Evolutionary conservation across 129 eudicot genomes (phyloP).

Genomic region (Artemisia annua): DNA sequence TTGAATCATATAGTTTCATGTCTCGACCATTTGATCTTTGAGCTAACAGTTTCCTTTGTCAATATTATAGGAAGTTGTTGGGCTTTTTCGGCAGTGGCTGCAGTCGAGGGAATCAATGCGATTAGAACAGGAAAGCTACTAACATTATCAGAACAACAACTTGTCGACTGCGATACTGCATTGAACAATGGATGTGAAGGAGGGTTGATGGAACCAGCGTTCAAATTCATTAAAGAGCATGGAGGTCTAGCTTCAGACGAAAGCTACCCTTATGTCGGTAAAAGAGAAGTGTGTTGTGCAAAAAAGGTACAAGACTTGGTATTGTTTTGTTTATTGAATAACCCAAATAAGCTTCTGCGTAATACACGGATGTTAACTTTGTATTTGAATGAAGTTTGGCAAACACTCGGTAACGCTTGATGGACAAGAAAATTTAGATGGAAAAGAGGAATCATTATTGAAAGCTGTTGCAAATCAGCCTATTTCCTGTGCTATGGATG

Average conservation of each 20-base stretch:
- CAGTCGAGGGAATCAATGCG: slow-evolving; percentile 3
- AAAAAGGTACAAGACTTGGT: slow-evolving; percentile 44
- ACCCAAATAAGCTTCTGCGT: too few species aligned
- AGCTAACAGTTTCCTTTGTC: too few species aligned
- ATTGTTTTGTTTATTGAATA: background rate
- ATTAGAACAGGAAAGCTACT: background rate
- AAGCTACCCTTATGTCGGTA: slow-evolving; percentile 64
- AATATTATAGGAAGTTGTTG: slow-evolving; percentile 7
- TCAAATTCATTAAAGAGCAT: slow-evolving; percentile 46
- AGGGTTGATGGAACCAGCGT: slow-evolving; percentile 77
- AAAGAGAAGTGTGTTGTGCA: slow-evolving; percentile 51
- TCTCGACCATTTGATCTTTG: too few species aligned
- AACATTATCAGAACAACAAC: background rate
- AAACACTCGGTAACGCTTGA: slow-evolving; percentile 29
- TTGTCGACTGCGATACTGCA: slow-evolving; percentile 23
- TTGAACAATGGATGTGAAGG: slow-evolving; percentile 67
- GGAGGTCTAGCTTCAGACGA: slow-evolving; percentile 71
- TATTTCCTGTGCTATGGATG: slow-evolving; percentile 52
- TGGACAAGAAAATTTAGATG: slow-evolving; percentile 45
- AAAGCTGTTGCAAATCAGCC: slow-evolving; percentile 70
- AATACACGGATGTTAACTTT: too few species aligned
- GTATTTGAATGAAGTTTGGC: background rate
- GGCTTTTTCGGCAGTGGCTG: slow-evolving; percentile 5
- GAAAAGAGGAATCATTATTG: slow-evolving; percentile 46
- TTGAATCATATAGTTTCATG: too few species aligned